phyloP scores from a whole-genome alignment of 768 basidiomycete genomes.

The Ramaria sp. region DNA sequence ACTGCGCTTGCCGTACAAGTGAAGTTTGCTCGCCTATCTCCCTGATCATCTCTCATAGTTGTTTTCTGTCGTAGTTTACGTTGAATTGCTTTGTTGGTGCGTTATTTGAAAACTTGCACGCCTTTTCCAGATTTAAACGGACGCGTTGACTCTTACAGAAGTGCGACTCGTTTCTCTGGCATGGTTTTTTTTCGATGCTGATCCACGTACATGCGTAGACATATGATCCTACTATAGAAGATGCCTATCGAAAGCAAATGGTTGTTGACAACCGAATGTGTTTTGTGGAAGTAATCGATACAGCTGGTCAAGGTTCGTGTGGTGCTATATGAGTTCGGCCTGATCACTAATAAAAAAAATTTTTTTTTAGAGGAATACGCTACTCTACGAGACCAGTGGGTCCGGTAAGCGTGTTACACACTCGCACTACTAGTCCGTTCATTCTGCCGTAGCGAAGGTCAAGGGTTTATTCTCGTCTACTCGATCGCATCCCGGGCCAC shows the following conservation, averaged over 20 bases:
- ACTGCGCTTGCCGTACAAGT: slow-evolving; percentile 94
- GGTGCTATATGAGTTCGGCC: not conserved
- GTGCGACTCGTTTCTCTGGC: slow-evolving; percentile 23
- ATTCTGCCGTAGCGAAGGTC: slow-evolving; percentile 66
- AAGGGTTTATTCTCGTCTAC: slow-evolving; percentile 96
- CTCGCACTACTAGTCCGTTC: slow-evolving; percentile 8
- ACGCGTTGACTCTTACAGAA: slow-evolving; percentile 30
- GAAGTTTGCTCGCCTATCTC: slow-evolving; percentile 20
- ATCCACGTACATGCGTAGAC: slow-evolving; percentile 37
- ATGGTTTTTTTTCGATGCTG: not conserved
- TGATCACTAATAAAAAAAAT: slow-evolving; percentile 16
- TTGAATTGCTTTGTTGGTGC: slow-evolving; percentile 92
- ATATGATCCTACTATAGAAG: slow-evolving; percentile 98
- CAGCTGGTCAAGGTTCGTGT: slow-evolving; percentile 85
- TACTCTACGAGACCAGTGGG: slow-evolving; percentile 95
- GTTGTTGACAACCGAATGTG: slow-evolving; percentile 93
- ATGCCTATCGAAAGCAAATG: slow-evolving; percentile 91
- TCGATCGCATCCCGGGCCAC: slow-evolving; percentile 91
- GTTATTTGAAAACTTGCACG: slow-evolving; percentile 19
- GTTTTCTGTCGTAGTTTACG: slow-evolving; percentile 54
- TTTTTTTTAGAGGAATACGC: slow-evolving; percentile 80
- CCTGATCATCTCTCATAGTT: slow-evolving; percentile 1
- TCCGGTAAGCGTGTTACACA: slow-evolving; percentile 45
- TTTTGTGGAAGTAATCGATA: slow-evolving; percentile 94
- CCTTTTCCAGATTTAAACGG: slow-evolving; percentile 2